Evolutionary conservation across 2,329 filamentous ascomycete species (phyloP).

Genomic region (Aspergillus persii): DNA sequence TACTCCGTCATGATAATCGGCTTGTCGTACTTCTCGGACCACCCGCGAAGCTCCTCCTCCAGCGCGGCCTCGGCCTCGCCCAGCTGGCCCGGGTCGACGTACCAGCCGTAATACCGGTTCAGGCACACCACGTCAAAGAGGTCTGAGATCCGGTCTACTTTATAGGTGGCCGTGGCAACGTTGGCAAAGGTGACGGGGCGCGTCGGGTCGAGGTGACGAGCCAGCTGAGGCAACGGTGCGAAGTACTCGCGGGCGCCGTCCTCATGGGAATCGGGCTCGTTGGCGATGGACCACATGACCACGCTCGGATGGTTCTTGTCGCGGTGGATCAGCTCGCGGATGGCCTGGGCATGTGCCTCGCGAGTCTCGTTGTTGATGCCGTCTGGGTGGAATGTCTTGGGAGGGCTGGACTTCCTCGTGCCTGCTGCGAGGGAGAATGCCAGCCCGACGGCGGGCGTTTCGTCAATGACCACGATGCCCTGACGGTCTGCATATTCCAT

Average conservation of each 20-base stretch:
- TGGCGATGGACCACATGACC: neutral
- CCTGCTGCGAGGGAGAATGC: too few species aligned
- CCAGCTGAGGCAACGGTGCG: constrained; percentile 15
- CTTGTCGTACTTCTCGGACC: neutral
- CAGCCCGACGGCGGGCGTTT: neutral
- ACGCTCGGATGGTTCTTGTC: neutral
- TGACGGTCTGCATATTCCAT: neutral
- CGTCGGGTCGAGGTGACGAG: neutral
- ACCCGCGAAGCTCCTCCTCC: neutral
- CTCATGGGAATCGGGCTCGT: neutral
- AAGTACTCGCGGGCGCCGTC: constrained; percentile 24
- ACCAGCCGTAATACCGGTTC: neutral
- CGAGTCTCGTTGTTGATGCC: neutral
- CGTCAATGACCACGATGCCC: neutral
- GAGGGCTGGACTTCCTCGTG: too few species aligned
- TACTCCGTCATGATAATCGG: neutral
- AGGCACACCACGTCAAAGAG: neutral
- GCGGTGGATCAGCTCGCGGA: neutral
- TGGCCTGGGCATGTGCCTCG: neutral
- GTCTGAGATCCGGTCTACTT: neutral
- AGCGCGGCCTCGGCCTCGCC: neutral
- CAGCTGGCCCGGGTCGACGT: neutral
- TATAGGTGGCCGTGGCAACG: neutral
- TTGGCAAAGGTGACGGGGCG: neutral
- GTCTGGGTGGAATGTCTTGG: neutral